phyloP scores from a whole-genome alignment of 2,329 filamentous ascomycete genomes.

The Exophiala oligosperma region DNA sequence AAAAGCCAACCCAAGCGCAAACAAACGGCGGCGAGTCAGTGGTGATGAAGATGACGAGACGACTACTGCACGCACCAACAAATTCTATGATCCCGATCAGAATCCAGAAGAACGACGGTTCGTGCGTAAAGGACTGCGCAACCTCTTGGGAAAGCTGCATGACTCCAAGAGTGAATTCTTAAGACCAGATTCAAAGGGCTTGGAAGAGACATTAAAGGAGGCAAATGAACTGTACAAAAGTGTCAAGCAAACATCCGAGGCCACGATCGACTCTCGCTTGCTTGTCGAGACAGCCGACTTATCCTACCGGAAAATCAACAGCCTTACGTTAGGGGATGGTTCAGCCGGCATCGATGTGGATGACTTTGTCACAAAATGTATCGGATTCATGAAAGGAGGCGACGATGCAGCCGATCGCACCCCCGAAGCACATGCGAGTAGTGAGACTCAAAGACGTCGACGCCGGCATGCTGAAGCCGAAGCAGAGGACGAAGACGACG shows the following conservation, averaged over 20 bases:
- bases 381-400: slow-evolving; percentile 78
- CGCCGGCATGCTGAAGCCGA: slow-evolving; percentile 50
- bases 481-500: slow-evolving; percentile 63
- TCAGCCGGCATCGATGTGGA: slow-evolving; percentile 81
- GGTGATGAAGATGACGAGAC: slow-evolving; percentile 23
- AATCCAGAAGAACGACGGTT: slow-evolving; percentile 69
- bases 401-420: slow-evolving; percentile 39
- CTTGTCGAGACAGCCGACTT: slow-evolving; percentile 79
- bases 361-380: slow-evolving; percentile 87
- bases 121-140: slow-evolving; percentile 69
- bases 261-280: slow-evolving; percentile 84
- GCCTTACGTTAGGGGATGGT: slow-evolving; percentile 70
- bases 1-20: slow-evolving; percentile 31
- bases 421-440: slow-evolving; percentile 22
- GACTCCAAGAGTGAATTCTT: slow-evolving; percentile 69
- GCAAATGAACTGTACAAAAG: slow-evolving; percentile 66
- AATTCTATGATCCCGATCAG: slow-evolving; percentile 80
- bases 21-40: slow-evolving; percentile 49
- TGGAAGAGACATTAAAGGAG: slow-evolving; percentile 65
- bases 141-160: slow-evolving; percentile 62
- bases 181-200: slow-evolving; percentile 61
- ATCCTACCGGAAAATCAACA: slow-evolving; percentile 73
- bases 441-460: slow-evolving; percentile 44
- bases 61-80: slow-evolving; percentile 33
- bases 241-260: slow-evolving; percentile 86